A percentile compares a stretch with the other conserved stretches of the same genome.
Conservation (phyloP, 2,329 filamentous ascomycete species). For the Colletotrichum salicis region DNA sequence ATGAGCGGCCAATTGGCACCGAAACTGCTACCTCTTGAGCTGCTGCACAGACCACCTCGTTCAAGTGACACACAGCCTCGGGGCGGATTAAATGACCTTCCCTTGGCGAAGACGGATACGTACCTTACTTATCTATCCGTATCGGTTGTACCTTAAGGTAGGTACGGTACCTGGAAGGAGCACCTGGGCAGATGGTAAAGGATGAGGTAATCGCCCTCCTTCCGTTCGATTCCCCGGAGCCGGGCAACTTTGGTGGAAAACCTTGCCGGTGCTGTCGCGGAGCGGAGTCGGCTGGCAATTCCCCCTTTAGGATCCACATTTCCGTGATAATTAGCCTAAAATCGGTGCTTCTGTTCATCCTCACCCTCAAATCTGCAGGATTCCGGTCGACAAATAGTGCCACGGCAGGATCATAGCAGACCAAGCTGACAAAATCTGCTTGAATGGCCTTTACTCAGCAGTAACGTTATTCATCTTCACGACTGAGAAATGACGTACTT, state of each 20-base stretch:
- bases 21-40: background rate
- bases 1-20: slow-evolving; percentile 15
- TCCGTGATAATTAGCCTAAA: background rate
- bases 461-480: background rate
- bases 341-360: background rate
- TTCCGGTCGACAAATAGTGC: background rate
- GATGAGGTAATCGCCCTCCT: background rate
- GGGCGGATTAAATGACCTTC: background rate
- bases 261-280: background rate
- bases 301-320: background rate
- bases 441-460: background rate
- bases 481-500: too few species aligned
- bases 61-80: background rate
- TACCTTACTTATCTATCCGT: too few species aligned
- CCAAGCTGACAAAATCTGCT: background rate
- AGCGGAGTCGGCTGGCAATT: background rate
- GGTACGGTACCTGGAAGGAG: background rate
- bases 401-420: background rate
- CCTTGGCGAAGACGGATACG: too few species aligned
- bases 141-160: too few species aligned
- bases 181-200: background rate
- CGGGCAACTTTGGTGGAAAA: background rate
- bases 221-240: background rate
- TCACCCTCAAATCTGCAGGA: background rate
- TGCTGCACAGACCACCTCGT: background rate